phyloP scores from a whole-genome alignment of 2,329 filamentous ascomycete genomes.

The Cytospora chrysosperma region DNA sequence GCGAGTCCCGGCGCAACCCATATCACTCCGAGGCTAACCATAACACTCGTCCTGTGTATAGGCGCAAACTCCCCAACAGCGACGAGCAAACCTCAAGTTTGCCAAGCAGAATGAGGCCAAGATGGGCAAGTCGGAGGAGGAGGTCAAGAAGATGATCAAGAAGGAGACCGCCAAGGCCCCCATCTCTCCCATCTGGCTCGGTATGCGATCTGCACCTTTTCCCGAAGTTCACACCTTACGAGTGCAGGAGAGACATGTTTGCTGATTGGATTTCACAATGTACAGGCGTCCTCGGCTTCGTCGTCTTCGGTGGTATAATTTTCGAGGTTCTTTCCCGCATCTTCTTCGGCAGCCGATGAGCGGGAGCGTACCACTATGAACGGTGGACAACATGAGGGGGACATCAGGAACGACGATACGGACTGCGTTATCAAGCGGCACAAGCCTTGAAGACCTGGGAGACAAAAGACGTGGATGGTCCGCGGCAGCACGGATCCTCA shows the following conservation, averaged over 20 bases:
- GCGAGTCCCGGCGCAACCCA: not conserved
- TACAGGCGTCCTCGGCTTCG: constrained; percentile 56
- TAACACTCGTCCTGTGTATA: constrained; percentile 34
- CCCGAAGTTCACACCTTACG: not conserved
- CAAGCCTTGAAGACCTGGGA: not conserved
- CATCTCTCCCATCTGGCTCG: constrained; percentile 63
- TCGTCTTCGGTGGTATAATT: constrained; percentile 60
- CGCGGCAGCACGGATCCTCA: no score
- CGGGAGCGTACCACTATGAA: not conserved
- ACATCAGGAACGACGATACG: not conserved
- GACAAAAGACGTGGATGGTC: not conserved
- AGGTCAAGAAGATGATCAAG: constrained; percentile 61
- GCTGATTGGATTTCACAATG: constrained; percentile 16
- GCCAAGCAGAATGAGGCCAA: constrained; percentile 69
- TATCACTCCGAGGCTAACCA: not conserved
- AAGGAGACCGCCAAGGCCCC: constrained; percentile 59
- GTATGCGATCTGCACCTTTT: constrained; percentile 41
- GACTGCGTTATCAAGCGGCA: not conserved
- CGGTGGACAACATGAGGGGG: constrained; percentile 23
- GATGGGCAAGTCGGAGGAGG: constrained; percentile 70
- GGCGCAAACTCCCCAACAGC: constrained; percentile 84
- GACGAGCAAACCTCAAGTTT: constrained; percentile 77
- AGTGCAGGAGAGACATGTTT: not conserved
- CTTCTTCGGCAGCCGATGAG: constrained; percentile 37
- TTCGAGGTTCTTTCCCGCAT: constrained; percentile 57